Conservation (phyloP, 208 protist genomes). For the Trypanosomatidae sp. region DNA sequence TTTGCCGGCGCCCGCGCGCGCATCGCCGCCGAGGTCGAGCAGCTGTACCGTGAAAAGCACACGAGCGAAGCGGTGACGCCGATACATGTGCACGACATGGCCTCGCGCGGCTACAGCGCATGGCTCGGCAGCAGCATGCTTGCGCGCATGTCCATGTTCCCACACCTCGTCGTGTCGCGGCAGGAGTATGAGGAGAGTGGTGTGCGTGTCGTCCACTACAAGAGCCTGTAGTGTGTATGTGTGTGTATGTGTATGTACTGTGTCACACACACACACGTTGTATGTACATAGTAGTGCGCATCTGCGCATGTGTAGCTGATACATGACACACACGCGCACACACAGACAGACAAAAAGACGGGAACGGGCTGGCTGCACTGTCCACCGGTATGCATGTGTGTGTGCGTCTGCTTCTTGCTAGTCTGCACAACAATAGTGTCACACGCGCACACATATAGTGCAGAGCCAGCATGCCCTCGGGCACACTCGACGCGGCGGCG, state of each 20-base stretch:
- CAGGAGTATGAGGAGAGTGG: slow-evolving; percentile 84
- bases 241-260: slow-evolving; percentile 1
- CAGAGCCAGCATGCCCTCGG: slow-evolving; percentile 17
- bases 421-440: no score
- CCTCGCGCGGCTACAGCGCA: slow-evolving; percentile 59
- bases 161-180: slow-evolving; percentile 62
- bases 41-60: slow-evolving; percentile 80
- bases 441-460: neutral
- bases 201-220: slow-evolving; percentile 76
- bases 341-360: no score
- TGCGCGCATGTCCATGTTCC: slow-evolving; percentile 75
- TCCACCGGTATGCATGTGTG: neutral
- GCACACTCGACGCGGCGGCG: slow-evolving; percentile 41
- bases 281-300: no score
- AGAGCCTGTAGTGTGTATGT: slow-evolving; percentile 24
- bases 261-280: neutral
- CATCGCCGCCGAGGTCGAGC: slow-evolving; percentile 78
- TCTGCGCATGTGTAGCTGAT: no score
- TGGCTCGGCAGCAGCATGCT: slow-evolving; percentile 81
- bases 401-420: slow-evolving; percentile 3
- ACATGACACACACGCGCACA: no score
- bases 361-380: no score
- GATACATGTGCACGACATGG: slow-evolving; percentile 57
- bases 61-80: slow-evolving; percentile 69
- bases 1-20: slow-evolving; percentile 71